Evolutionary conservation across 225 moss, liverwort and hornwort genomes (phyloP), one percentile per base, ranked within the genome.

Genomic region (Antitrichia curtipendula): DNA sequence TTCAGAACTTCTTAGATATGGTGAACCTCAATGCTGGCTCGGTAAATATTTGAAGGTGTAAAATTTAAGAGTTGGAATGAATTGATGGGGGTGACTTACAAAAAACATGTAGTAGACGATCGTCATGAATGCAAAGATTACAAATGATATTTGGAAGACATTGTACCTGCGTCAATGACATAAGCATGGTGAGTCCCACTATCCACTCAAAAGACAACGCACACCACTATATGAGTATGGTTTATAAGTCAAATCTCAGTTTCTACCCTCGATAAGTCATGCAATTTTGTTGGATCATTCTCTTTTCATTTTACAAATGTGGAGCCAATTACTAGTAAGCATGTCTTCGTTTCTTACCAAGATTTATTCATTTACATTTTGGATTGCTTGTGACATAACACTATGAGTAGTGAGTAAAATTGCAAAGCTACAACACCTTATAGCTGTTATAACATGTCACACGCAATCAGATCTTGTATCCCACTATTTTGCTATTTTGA

Each of bases 121-220:
- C 2, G 95, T 93, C 75, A 92, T 77, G 53, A 99, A 84, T 16
- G 97, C 95, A 31, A 97, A 96, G 78, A 92, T 86, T 31, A 99
- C 93, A 18, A 99, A 97, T 13, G 94, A 87, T 83, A 99, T 96
- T 90, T 99, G 99, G 79, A 99, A 99, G 75, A 97, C 36, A 81
- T 99, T 99, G 88, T 91, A 99, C 91, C 99, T 99, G 92, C 85
- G 61, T 40, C 64, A 88, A 70, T 32, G 18, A 38, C 29, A 24
- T 34, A 57, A 73, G 4, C 31, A 65, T 45, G 13, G 38, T 85
- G 43, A 60, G 32, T 70, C 2, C 8, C 8, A 86, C 18, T n/a
- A n/a, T n/a, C n/a, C n/a, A n/a, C n/a, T n/a, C n/a, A n/a, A n/a
- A n/a, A n/a, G n/a, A n/a, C n/a, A n/a, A n/a, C n/a, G 13, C 12